phyloP scores from a whole-genome alignment of 768 basidiomycete genomes.

The Suillus brevipes region DNA sequence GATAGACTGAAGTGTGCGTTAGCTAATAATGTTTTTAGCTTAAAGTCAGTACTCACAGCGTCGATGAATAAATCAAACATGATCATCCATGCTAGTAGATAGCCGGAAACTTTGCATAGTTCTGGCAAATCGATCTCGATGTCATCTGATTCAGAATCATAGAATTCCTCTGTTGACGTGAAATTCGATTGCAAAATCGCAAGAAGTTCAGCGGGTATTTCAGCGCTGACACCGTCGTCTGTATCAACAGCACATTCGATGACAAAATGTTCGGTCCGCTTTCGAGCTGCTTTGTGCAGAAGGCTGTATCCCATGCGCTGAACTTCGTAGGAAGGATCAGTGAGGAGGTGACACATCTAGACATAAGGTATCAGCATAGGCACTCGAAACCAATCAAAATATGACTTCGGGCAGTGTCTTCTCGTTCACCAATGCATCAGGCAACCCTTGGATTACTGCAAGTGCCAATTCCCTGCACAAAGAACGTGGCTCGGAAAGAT shows the following conservation, averaged over 20 bases:
- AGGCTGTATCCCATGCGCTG: conserved; percentile 80
- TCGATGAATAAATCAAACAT: conserved; percentile 80
- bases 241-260: conserved; percentile 84
- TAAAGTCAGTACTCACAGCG: conserved; percentile 55
- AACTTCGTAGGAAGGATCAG: conserved; percentile 60
- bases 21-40: not conserved
- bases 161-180: conserved; percentile 37
- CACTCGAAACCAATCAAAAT: not conserved
- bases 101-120: conserved; percentile 53
- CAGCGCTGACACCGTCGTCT: conserved; percentile 50
- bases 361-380: conserved; percentile 2
- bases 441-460: conserved; percentile 65
- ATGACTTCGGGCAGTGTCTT: conserved; percentile 65
- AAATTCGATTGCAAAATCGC: conserved; percentile 55
- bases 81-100: conserved; percentile 89
- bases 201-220: conserved; percentile 69
- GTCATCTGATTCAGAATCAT: conserved; percentile 42
- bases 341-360: conserved; percentile 81
- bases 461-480: conserved; percentile 69
- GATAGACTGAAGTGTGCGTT: conserved; percentile 59
- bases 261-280: conserved; percentile 79
- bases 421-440: conserved; percentile 59
- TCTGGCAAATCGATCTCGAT: conserved; percentile 10
- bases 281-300: conserved; percentile 65
- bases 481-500: conserved; percentile 56